Base-by-base conservation (phyloP, 352 stramenopile genomes). In the Globisporangium sylvaticum region DNA sequence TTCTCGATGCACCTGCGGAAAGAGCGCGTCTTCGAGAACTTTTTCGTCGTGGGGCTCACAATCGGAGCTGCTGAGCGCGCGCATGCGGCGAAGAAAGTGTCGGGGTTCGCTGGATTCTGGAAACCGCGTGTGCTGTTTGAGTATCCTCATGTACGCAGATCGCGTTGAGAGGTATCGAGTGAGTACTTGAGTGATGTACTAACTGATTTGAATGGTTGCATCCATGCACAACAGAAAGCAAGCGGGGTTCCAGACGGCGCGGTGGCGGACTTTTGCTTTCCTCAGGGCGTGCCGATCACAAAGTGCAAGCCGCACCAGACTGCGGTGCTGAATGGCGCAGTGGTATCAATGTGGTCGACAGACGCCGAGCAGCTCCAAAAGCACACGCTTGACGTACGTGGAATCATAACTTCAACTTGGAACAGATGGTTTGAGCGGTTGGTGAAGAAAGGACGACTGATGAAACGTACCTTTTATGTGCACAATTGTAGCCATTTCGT, bases 231-330 rank as follows among this genome's bases (percentile, higher is more conserved):
- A 4, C 64, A 82, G 69, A 57, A 68, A 72, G 58, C 69, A 14
- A 74, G 73, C 61, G 69, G 77, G 29, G 29, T 73, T 24, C 76
- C 78, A 5, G 84, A 89, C 67, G 73, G 74, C 6, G 81, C 79
- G 0, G 73, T 93, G 8, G 85, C 80, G 1, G 83, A 91, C 60
- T 95, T 95, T 71, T 95, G 87, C 58, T 95, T 95, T 61, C 87
- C 87, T 1, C 72, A 76, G 22, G 87, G 87, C 39, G 84, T 93
- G 14, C 85, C 87, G 27, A 66, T 91, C 4, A 75, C 76, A 18
- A 75, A 75, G 39, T 94, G 84, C 67, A 85, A 77, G 20, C 68
- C 73, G 9, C 78, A 87, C 10, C 81, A 94, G 72, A 75, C 73
- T 7, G 59, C 73, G 20, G 72, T 66, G 1, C 64, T 95, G 46